Conservation (phyloP, 1,139 yeast genomes). For the Saccharomyces hybrid region DNA sequence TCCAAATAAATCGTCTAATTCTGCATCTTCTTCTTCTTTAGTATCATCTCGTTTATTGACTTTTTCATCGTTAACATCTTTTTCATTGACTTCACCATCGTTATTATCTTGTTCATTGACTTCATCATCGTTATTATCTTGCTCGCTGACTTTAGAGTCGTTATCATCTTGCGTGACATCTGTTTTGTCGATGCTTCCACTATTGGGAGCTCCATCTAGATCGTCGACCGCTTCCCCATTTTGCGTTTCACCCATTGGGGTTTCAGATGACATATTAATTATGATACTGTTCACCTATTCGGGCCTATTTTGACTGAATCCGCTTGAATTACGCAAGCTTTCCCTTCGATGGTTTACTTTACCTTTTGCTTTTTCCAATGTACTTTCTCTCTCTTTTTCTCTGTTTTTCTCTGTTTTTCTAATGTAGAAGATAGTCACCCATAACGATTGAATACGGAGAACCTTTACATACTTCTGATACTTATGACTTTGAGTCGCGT, state of each 20-base stretch:
- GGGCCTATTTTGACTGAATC: not conserved
- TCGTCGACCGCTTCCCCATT: no score
- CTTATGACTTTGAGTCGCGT: not conserved
- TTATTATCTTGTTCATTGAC: no score
- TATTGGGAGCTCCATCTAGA: not conserved
- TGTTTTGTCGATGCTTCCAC: not conserved
- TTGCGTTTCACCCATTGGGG: not conserved
- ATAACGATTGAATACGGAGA: not conserved
- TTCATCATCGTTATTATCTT: no score
- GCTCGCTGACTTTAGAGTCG: no score
- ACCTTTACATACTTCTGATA: not conserved
- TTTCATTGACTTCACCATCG: no score
- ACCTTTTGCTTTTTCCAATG: not conserved
- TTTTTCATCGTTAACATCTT: no score
- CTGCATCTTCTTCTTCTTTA: constrained; percentile 14
- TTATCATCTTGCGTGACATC: constrained; percentile 2
- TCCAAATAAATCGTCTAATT: constrained; percentile 41
- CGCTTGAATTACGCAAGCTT: not conserved
- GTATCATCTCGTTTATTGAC: not conserved
- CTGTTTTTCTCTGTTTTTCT: not conserved
- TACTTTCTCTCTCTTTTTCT: not conserved
- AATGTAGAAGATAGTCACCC: not conserved
- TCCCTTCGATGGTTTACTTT: not conserved
- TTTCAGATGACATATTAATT: not conserved
- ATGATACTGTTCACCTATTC: not conserved